Conservation (phyloP, 139 green algal genomes). For the Chlamydomonas sphaeroides region DNA sequence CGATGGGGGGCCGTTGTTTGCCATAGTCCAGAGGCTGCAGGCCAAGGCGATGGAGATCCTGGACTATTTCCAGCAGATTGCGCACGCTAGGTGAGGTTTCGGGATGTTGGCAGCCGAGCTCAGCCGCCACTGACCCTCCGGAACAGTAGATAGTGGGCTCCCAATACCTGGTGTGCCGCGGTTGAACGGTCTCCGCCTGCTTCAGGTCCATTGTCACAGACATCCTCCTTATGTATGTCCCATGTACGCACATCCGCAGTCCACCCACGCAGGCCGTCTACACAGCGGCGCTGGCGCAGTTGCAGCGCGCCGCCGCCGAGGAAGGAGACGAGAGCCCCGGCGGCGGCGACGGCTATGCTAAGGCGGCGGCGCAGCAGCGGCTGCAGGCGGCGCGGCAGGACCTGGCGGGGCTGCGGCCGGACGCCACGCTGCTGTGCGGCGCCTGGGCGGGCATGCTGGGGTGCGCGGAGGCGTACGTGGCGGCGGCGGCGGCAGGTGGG, state of each 20-base stretch:
- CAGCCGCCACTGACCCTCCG: no score
- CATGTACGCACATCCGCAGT: neutral
- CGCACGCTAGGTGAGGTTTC: neutral
- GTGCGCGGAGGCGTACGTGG: neutral
- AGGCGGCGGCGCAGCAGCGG: neutral
- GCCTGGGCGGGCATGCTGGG: neutral
- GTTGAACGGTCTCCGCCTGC: no score
- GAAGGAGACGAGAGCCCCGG: neutral
- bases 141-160: no score
- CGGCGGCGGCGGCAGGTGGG: neutral
- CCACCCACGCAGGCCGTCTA: constrained; percentile 9
- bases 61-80: neutral
- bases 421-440: constrained; percentile 13
- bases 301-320: neutral
- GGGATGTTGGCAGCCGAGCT: no score
- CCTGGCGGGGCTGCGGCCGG: neutral
- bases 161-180: no score
- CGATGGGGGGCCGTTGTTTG: no score
- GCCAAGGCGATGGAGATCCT: no score
- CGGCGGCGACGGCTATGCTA: neutral
- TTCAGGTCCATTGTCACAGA: no score
- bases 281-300: neutral
- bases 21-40: no score
- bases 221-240: neutral
- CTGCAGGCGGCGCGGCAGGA: neutral